These are phyloP conservation scores for Nicotiana undulata DNA, from an alignment of 257 asterid species.

Conservation along the genomic window DNA sequence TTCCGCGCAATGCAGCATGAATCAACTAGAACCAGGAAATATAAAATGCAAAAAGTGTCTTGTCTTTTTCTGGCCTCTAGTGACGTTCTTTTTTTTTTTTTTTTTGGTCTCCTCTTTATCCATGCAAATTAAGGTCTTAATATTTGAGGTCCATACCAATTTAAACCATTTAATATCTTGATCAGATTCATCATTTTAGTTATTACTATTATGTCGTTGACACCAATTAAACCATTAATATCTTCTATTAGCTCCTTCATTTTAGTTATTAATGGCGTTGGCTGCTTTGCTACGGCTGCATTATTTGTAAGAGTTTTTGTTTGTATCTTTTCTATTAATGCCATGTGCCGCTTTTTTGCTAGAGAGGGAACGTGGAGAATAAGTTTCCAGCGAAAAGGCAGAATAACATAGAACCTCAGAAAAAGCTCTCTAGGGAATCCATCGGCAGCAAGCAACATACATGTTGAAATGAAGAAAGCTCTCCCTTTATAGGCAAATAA, in stretches of 20 bases:
- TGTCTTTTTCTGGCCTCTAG: neutral
- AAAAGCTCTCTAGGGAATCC: neutral
- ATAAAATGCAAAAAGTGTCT: no score
- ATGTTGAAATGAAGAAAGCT: neutral
- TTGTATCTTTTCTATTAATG: neutral
- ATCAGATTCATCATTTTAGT: no score
- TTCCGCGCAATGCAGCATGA: no score
- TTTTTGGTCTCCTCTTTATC: neutral
- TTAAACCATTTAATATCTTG: neutral
- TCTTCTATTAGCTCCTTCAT: neutral
- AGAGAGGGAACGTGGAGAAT: neutral
- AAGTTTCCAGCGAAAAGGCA: neutral
- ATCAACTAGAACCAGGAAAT: no score
- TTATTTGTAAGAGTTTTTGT: neutral
- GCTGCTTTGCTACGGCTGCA: neutral
- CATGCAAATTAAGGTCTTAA: neutral
- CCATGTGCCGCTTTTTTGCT: neutral
- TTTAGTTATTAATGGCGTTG: neutral
- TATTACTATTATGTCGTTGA: neutral
- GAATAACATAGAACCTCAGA: neutral
- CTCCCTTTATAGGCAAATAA: neutral
- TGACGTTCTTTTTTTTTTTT: neutral
- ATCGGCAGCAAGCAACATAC: neutral
- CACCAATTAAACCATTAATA: neutral
- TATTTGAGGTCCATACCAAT: neutral